phyloP scores from a whole-genome alignment of 495 filamentous ascomycete species.

The Neohortaea acidophila region DNA sequence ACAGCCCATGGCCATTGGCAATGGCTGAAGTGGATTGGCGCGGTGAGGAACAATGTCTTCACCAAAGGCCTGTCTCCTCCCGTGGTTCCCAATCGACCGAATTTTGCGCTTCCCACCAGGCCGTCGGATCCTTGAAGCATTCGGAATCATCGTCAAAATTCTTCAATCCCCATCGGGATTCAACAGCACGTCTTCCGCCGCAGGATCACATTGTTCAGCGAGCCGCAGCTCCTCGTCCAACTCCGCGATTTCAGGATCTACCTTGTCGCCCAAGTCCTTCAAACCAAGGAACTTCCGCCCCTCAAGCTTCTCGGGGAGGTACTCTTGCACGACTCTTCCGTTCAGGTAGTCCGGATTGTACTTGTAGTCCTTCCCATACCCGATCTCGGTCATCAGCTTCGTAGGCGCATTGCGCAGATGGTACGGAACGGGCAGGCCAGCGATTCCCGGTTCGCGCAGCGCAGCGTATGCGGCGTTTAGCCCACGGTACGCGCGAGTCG shows the following conservation, averaged over 20 bases:
- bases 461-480: conserved; percentile 64
- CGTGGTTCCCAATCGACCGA: too few species aligned
- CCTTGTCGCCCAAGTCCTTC: conserved; percentile 57
- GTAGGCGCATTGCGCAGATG: conserved; percentile 89
- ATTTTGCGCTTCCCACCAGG: too few species aligned
- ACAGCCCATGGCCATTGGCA: conserved; percentile 7
- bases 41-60: conserved; percentile 9
- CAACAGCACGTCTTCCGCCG: conserved; percentile 8
- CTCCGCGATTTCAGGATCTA: conserved; percentile 44
- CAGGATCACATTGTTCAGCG: conserved; percentile 7
- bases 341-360: conserved; percentile 83
- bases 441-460: conserved; percentile 62
- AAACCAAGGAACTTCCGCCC: conserved; percentile 68
- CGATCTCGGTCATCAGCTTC: conserved; percentile 79
- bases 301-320: conserved; percentile 59
- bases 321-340: conserved; percentile 78
- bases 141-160: too few species aligned
- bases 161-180: conserved; percentile 18
- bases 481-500: conserved; percentile 68
- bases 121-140: too few species aligned
- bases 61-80: conserved; percentile 12
- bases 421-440: conserved; percentile 62
- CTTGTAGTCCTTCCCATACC: conserved; percentile 83
- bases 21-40: conserved; percentile 10
- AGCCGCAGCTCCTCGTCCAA: conserved; percentile 6